phyloP scores from a whole-genome alignment of 176 grass and related monocot genomes.

The Zoysia pacifica region DNA sequence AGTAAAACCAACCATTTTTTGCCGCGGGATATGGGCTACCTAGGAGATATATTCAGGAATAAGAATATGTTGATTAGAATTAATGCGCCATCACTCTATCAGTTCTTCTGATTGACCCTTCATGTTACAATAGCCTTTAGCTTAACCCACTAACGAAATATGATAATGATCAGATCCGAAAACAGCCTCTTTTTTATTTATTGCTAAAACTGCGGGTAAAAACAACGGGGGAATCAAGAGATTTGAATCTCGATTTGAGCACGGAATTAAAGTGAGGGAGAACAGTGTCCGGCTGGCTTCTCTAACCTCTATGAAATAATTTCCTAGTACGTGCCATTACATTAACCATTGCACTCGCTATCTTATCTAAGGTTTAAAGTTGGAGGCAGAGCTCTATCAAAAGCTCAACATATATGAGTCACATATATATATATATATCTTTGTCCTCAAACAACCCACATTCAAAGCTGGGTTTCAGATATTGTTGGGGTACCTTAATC shows the following conservation, averaged over 20 bases:
- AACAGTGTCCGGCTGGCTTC: too few relatives aligned
- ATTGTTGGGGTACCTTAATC: neutral
- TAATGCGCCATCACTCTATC: neutral
- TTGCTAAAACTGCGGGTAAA: neutral
- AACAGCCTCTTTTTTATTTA: neutral
- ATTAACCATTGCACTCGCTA: neutral
- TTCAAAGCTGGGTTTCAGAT: neutral
- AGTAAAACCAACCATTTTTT: constrained; percentile 1
- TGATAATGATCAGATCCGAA: neutral
- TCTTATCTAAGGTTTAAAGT: too few relatives aligned
- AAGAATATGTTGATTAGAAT: constrained; percentile 20
- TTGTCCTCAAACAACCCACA: neutral
- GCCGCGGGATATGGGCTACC: constrained; percentile 32
- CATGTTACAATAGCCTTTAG: constrained; percentile 28
- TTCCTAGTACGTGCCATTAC: too few relatives aligned
- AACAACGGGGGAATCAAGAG: neutral
- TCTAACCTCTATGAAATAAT: too few relatives aligned
- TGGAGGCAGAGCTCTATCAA: too few relatives aligned
- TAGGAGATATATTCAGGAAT: constrained; percentile 34
- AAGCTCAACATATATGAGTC: too few relatives aligned
- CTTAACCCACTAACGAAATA: constrained; percentile 6
- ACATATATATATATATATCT: too few relatives aligned
- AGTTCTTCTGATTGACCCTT: constrained; percentile 12
- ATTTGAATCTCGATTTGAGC: neutral
- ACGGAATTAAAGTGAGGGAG: too few relatives aligned